Base-by-base conservation (phyloP, 768 basidiomycete genomes). In the Mycena pura region DNA sequence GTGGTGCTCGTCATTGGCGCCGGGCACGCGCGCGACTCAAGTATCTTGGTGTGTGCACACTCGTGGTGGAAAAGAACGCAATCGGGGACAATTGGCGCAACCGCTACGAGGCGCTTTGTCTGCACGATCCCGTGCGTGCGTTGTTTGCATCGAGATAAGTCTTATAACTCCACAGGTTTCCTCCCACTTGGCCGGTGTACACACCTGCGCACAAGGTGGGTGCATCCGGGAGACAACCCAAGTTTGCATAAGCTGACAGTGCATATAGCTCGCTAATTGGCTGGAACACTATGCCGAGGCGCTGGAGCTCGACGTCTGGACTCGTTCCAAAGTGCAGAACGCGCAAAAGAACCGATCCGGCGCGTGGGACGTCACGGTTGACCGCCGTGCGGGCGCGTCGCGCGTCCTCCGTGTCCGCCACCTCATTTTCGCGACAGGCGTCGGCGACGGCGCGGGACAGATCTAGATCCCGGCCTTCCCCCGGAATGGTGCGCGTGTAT, bases 191-290 rank as follows among this genome's bases (percentile, higher is more conserved):
- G 85, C 85, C 85, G 6, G 74, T 80, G 7, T 85, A 77, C 60
- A 74, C 77, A 3, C 82, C 86, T 1, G 83, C 85, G 5, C 67
- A 69, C 11, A 88, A 87, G 75, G 81, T 82, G 60, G 11, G 11
- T n/a, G n/a, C n/a, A n/a, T n/a, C n/a, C n/a, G n/a, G n/a, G n/a
- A n/a, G n/a, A n/a, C n/a, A n/a, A n/a, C n/a, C n/a, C n/a, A n/a
- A n/a, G n/a, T n/a, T n/a, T n/a, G n/a, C n/a, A n/a, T n/a, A n/a
- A n/a, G n/a, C n/a, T n/a, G n/a, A n/a, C n/a, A n/a, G n/a, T n/a
- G n/a, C n/a, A n/a, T n/a, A n/a, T 50, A 84, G 80, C 78, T 89
- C n/a, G 86, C 82, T 0, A 80, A 86, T 62, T 89, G 85, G 85
- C 68, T 85, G n/a, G 86, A 87, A 66, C 72, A 71, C 14, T 87